Percentiles rank a stretch among this genome's conserved stretches.
These are phyloP conservation scores for Phytophthora cajani DNA, from an alignment of 352 stramenopile genomes.

Conservation along the genomic window DNA sequence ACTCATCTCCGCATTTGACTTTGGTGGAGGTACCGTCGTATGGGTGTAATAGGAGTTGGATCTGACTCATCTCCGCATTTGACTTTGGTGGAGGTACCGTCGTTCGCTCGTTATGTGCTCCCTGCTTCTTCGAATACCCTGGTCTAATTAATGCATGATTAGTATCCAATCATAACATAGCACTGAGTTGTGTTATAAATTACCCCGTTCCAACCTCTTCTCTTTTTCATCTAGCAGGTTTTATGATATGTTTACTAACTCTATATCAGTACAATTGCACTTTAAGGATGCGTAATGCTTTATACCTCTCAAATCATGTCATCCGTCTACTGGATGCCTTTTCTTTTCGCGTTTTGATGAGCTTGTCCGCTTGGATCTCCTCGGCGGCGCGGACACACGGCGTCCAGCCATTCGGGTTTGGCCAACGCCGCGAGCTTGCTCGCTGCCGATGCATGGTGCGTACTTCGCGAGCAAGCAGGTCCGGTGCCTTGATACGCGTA, in stretches of 20 bases:
- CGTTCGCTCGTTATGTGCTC: not conserved
- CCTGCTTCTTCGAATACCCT: not conserved
- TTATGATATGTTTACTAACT: not conserved
- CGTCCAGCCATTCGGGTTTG: not conserved
- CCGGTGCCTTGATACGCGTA: not conserved
- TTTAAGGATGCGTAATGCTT: not conserved
- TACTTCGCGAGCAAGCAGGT: not conserved
- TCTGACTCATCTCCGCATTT: not conserved
- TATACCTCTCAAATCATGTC: not conserved
- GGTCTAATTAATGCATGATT: not conserved
- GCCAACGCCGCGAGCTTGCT: not conserved
- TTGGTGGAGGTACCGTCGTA: not conserved
- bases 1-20: not conserved
- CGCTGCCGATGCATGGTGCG: not conserved
- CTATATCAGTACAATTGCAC: not conserved
- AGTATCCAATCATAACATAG: not conserved
- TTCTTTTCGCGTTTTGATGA: conserved; percentile 2
- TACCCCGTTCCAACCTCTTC: no score
- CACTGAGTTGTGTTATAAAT: not conserved
- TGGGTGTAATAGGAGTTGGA: not conserved
- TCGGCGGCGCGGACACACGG: not conserved
- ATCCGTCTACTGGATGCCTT: not conserved
- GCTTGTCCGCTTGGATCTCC: conserved; percentile 13
- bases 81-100: not conserved
- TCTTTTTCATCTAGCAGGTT: no score